Conservation (phyloP, 768 basidiomycete species). For the Mycena alexandri region DNA sequence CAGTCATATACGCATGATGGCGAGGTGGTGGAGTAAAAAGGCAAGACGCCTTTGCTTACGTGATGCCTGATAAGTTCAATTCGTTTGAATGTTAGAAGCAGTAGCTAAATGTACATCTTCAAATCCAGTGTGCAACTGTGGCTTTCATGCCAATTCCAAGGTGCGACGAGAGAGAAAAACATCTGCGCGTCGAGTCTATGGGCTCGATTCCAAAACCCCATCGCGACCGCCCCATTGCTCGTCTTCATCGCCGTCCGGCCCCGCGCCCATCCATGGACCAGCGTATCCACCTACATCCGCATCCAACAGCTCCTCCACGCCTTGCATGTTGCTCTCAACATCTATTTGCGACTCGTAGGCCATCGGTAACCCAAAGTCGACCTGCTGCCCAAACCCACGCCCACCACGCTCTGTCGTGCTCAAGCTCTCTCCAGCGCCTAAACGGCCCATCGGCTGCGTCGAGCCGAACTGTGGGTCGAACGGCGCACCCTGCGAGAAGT, state of each 20-base stretch:
- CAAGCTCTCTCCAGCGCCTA: conserved; percentile 26
- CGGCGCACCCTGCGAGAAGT: conserved; percentile 28
- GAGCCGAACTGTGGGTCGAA: conserved; percentile 33
- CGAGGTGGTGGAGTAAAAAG: not conserved
- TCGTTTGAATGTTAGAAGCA: too few species aligned
- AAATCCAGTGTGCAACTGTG: too few species aligned
- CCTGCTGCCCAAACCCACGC: conserved; percentile 33
- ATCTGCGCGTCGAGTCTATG: conserved; percentile 12
- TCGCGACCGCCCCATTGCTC: conserved; percentile 22
- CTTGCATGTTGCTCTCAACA: conserved; percentile 36
- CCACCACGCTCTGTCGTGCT: conserved; percentile 30
- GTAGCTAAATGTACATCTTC: too few species aligned
- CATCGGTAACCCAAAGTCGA: conserved; percentile 26
- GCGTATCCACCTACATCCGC: conserved; percentile 31
- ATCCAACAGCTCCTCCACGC: conserved; percentile 33
- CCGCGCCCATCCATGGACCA: conserved; percentile 33
- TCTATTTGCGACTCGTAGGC: conserved; percentile 38
- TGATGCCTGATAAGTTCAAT: too few species aligned
- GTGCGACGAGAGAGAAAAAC: not conserved
- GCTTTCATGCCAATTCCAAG: not conserved
- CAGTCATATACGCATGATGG: conserved; percentile 28
- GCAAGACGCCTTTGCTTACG: too few species aligned
- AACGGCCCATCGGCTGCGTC: conserved; percentile 36
- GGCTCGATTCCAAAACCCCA: conserved; percentile 20
- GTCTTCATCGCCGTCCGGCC: conserved; percentile 28